Evolutionary conservation across 2,329 filamentous ascomycete species (phyloP).

Genomic region (Macrophomina phaseolina): DNA sequence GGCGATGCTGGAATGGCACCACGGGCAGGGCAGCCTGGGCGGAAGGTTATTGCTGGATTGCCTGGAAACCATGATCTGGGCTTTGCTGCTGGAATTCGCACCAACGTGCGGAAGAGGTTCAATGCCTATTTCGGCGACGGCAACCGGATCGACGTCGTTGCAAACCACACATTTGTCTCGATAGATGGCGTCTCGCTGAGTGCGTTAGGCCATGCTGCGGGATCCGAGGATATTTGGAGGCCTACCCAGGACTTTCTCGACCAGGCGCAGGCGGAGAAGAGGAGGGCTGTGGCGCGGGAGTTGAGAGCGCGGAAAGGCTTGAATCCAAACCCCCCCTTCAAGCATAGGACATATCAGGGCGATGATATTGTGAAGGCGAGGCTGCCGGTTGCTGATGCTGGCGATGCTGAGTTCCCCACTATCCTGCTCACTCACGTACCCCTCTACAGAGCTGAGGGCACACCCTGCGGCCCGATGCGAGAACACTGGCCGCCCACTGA

Average conservation of each 20-base stretch:
- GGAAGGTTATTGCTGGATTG: slow-evolving; percentile 81
- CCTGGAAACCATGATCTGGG: slow-evolving; percentile 96
- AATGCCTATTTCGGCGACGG: slow-evolving; percentile 86
- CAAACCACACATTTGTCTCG: slow-evolving; percentile 94
- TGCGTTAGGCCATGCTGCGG: slow-evolving; percentile 64
- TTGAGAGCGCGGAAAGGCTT: slow-evolving; percentile 69
- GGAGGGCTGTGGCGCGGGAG: slow-evolving; percentile 71
- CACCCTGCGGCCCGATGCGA: slow-evolving; percentile 83
- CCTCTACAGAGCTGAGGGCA: slow-evolving; percentile 79
- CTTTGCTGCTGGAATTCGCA: slow-evolving; percentile 83
- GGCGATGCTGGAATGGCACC: slow-evolving; percentile 62
- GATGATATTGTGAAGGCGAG: slow-evolving; percentile 44
- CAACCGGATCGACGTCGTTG: slow-evolving; percentile 90
- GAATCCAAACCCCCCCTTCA: slow-evolving; percentile 60
- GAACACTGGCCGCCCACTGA: slow-evolving; percentile 80
- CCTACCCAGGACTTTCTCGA: slow-evolving; percentile 79
- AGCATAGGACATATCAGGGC: slow-evolving; percentile 66
- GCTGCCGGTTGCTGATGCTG: slow-evolving; percentile 45
- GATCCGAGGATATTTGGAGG: slow-evolving; percentile 69
- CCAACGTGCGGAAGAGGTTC: slow-evolving; percentile 81
- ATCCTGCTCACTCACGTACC: slow-evolving; percentile 92
- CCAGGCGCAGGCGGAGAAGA: slow-evolving; percentile 67
- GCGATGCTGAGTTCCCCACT: slow-evolving; percentile 74
- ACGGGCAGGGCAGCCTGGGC: slow-evolving; percentile 66
- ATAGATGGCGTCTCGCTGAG: slow-evolving; percentile 89